phyloP scores from a whole-genome alignment of 106 monocot genomes.

The Hemerocallis citrina region DNA sequence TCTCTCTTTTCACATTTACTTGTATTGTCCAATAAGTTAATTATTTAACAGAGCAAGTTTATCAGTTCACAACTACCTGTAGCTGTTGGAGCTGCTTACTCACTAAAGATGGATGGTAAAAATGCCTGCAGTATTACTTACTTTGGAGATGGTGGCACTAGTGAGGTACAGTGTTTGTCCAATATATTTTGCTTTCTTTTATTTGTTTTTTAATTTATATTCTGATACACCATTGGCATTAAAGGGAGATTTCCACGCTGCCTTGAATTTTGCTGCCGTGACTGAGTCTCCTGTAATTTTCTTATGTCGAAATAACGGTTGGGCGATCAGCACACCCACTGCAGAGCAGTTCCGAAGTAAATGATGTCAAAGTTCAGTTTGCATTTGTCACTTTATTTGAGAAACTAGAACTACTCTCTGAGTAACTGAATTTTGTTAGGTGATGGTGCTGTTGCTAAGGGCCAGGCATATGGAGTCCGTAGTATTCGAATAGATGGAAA shows the following conservation, averaged over 20 bases:
- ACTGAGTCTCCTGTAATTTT: constrained; percentile 79
- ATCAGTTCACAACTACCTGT: constrained; percentile 84
- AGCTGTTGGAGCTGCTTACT: constrained; percentile 89
- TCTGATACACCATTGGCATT: too few species aligned
- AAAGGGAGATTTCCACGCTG: constrained; percentile 97
- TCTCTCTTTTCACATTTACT: neutral
- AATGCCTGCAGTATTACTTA: constrained; percentile 73
- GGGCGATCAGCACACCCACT: constrained; percentile 94
- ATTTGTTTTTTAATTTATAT: too few species aligned
- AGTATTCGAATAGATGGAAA: constrained; percentile 91
- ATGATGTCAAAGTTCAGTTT: too few species aligned
- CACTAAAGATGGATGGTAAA: constrained; percentile 87
- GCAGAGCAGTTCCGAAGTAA: constrained; percentile 87
- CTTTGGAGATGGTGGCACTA: constrained; percentile 92
- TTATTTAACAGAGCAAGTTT: neutral
- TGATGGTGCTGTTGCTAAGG: constrained; percentile 72
- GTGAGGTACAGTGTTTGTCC: too few species aligned
- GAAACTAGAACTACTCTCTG: neutral
- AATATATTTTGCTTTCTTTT: too few species aligned
- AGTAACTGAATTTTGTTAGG: constrained; percentile 26
- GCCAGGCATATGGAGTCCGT: constrained; percentile 87
- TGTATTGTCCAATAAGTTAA: neutral
- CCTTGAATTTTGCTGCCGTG: constrained; percentile 92
- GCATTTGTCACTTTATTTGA: neutral
- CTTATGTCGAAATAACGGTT: constrained; percentile 96